Evolutionary conservation across 1,284 basidiomycete genomes (phyloP).

Genomic region (Anthracocystis panici-leucophaei): DNA sequence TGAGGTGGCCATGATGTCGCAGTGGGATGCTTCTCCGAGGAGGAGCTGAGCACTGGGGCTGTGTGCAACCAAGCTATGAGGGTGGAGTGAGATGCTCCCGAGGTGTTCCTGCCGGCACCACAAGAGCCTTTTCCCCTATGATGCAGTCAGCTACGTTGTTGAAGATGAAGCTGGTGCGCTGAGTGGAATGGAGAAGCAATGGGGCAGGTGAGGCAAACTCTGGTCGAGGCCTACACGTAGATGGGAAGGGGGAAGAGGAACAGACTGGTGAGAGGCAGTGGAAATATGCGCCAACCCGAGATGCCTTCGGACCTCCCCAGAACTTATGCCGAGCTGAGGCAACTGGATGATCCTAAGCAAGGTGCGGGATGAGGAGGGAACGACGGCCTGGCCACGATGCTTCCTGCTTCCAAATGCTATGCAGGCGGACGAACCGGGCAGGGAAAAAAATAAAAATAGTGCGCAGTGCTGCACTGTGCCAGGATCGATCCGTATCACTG

Average conservation of each 20-base stretch:
- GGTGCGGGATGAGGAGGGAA: not conserved
- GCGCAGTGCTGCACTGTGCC: constrained; percentile 2
- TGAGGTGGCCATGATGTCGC: constrained; percentile 37
- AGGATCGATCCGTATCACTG: constrained; percentile 5
- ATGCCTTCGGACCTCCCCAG: not conserved
- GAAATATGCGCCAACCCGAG: not conserved
- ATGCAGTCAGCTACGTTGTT: not conserved
- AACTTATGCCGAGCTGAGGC: not conserved
- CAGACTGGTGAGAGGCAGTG: not conserved
- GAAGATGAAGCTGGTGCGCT: not conserved
- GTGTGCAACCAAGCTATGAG: not conserved
- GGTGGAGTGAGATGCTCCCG: not conserved
- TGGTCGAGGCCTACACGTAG: not conserved
- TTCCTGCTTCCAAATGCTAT: not conserved
- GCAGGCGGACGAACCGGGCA: not conserved
- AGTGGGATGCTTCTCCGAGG: not conserved
- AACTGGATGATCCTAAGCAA: not conserved
- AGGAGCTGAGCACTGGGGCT: not conserved
- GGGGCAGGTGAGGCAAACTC: not conserved
- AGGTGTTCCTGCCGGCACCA: not conserved
- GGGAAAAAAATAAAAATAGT: constrained; percentile 4
- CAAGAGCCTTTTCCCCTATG: not conserved
- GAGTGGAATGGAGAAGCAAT: not conserved
- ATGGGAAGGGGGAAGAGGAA: not conserved
- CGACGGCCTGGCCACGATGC: not conserved